phyloP scores from a whole-genome alignment of 495 filamentous ascomycete genomes.

The Trypethelium eluteriae region DNA sequence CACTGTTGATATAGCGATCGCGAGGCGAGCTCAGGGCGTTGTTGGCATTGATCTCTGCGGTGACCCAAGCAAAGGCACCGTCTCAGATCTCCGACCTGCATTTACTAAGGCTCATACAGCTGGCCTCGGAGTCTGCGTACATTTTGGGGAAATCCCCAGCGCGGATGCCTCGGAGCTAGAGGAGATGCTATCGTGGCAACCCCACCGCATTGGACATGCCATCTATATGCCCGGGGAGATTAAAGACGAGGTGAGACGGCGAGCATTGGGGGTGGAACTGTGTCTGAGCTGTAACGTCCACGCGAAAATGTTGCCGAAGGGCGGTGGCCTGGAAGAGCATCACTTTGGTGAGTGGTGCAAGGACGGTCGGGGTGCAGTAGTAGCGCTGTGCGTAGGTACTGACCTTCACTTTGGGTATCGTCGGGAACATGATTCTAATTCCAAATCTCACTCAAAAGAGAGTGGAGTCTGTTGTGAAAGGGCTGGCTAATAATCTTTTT shows the following conservation, averaged over 20 bases:
- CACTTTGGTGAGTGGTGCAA: slow-evolving; percentile 65
- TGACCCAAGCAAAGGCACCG: slow-evolving; percentile 57
- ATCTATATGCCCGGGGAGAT: slow-evolving; percentile 59
- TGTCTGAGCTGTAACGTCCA: slow-evolving; percentile 78
- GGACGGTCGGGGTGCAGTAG: neutral
- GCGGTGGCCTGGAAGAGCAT: slow-evolving; percentile 59
- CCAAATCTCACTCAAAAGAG: slow-evolving; percentile 50
- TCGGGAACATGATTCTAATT: slow-evolving; percentile 41
- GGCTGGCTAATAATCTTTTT: slow-evolving; percentile 12
- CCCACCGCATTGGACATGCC: slow-evolving; percentile 71
- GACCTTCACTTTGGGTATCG: neutral
- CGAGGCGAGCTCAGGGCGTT: slow-evolving; percentile 42
- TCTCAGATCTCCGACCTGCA: slow-evolving; percentile 48
- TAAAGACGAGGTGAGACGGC: slow-evolving; percentile 47
- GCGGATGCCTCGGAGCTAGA: slow-evolving; percentile 48
- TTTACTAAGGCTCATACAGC: slow-evolving; percentile 48
- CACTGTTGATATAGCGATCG: slow-evolving; percentile 54
- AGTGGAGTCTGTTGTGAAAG: neutral
- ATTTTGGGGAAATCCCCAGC: slow-evolving; percentile 64
- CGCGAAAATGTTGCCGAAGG: slow-evolving; percentile 53
- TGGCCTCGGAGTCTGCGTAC: slow-evolving; percentile 59
- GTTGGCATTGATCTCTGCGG: slow-evolving; percentile 79
- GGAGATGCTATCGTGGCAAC: slow-evolving; percentile 54
- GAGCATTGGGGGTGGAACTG: slow-evolving; percentile 59
- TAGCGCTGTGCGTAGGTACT: neutral